A percentile compares a stretch with the other conserved stretches of the same genome.
Evolutionary conservation across 768 basidiomycete species (phyloP).

Genomic region (Tulasnella sp.): DNA sequence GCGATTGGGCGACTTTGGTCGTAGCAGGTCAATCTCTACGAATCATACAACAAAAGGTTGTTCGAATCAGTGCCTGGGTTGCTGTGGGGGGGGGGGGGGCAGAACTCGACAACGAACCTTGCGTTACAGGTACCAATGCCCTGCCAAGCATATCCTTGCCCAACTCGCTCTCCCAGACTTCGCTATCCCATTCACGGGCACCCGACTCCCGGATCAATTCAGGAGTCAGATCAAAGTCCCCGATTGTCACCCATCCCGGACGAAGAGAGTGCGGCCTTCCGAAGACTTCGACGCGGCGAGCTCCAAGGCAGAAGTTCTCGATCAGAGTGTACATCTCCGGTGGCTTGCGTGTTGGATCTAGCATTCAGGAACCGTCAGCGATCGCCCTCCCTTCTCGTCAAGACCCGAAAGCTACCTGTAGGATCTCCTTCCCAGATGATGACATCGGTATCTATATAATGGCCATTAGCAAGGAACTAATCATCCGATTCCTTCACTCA

Average conservation of each 20-base stretch:
- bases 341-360: constrained; percentile 76
- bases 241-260: constrained; percentile 84
- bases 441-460: constrained; percentile 73
- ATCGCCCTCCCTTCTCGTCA: background rate
- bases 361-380: background rate
- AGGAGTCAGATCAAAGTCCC: constrained; percentile 32
- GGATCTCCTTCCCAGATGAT: constrained; percentile 93
- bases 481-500: constrained; percentile 30
- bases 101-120: constrained; percentile 31
- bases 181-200: constrained; percentile 31
- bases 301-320: constrained; percentile 94
- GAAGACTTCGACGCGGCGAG: constrained; percentile 83
- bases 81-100: no score
- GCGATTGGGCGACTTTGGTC: constrained; percentile 75
- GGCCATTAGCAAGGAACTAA: constrained; percentile 16
- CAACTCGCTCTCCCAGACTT: constrained; percentile 49
- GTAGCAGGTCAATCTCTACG: constrained; percentile 65
- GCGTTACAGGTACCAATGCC: constrained; percentile 57
- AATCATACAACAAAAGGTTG: background rate
- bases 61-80: background rate
- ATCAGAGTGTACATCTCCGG: constrained; percentile 93
- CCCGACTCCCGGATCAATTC: constrained; percentile 19
- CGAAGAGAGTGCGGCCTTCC: constrained; percentile 55
- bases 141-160: constrained; percentile 40
- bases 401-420: constrained; percentile 28